Conservation (phyloP, 768 basidiomycete genomes). For the Boletus barrowsii region DNA sequence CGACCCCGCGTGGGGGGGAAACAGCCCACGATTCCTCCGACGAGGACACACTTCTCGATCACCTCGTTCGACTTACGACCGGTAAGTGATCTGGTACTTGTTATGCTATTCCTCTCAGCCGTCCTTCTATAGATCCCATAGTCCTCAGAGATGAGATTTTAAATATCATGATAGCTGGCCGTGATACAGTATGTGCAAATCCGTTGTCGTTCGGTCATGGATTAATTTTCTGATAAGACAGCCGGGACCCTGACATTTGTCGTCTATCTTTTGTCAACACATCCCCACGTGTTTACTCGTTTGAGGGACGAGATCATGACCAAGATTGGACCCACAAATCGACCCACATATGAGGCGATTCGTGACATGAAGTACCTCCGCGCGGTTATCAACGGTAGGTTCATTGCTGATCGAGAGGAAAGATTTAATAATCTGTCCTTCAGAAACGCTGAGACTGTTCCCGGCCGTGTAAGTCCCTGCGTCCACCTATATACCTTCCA, state of each 20-base stretch:
- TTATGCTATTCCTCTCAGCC: slow-evolving; percentile 14
- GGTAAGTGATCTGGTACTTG: slow-evolving; percentile 19
- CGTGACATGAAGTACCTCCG: slow-evolving; percentile 61
- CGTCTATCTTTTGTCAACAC: slow-evolving; percentile 46
- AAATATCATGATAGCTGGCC: slow-evolving; percentile 35
- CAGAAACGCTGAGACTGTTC: slow-evolving; percentile 55
- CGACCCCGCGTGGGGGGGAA: slow-evolving; percentile 17
- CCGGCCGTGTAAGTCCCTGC: slow-evolving; percentile 40
- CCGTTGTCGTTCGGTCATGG: neutral
- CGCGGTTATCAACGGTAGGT: slow-evolving; percentile 60
- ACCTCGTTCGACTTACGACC: slow-evolving; percentile 52
- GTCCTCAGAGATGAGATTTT: slow-evolving; percentile 32
- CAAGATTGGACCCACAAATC: slow-evolving; percentile 45
- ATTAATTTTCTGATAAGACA: slow-evolving; percentile 34
- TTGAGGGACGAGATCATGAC: slow-evolving; percentile 55
- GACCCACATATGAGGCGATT: slow-evolving; percentile 54
- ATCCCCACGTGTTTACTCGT: slow-evolving; percentile 44
- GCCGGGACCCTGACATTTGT: slow-evolving; percentile 35
- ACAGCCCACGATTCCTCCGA: slow-evolving; percentile 33
- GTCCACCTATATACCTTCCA: neutral
- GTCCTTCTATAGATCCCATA: slow-evolving; percentile 18
- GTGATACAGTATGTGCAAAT: slow-evolving; percentile 21
- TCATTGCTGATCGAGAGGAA: neutral
- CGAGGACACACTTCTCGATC: slow-evolving; percentile 51
- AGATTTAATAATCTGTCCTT: neutral